Percentiles rank a stretch among this genome's conserved stretches.
These are phyloP conservation scores for Lippia alba DNA, from an alignment of 305 asterid genomes.

Conservation along the genomic window DNA sequence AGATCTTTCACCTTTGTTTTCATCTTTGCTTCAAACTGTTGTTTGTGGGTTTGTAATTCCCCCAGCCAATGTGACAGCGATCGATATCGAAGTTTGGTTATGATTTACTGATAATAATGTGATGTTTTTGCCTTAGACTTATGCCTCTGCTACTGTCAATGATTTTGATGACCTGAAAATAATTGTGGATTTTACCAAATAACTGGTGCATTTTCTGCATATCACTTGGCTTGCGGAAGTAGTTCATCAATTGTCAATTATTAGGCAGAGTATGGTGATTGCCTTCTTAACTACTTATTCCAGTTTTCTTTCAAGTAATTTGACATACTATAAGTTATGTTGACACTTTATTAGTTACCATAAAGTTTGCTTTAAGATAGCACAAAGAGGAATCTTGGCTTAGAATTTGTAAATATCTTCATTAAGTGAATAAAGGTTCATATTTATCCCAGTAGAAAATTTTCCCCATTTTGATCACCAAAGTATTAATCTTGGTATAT, in stretches of 20 bases:
- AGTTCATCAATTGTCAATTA: constrained; percentile 32
- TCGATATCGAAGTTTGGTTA: constrained; percentile 35
- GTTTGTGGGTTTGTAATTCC: constrained; percentile 32
- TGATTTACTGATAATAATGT: constrained; percentile 40
- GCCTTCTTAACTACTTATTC: constrained; percentile 17
- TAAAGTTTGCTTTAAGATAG: constrained; percentile 31
- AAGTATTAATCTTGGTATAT: too few relatives aligned
- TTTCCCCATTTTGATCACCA: too few relatives aligned
- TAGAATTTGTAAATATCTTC: background rate
- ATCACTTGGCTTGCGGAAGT: constrained; percentile 22
- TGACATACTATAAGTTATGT: background rate
- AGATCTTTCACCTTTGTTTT: constrained; percentile 32
- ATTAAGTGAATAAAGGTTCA: background rate
- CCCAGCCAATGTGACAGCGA: constrained; percentile 28
- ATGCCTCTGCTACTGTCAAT: constrained; percentile 28
- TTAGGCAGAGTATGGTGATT: constrained; percentile 25
- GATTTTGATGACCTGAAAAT: constrained; percentile 28
- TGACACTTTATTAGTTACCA: constrained; percentile 5
- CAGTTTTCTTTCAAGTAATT: constrained; percentile 15
- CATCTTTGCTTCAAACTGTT: constrained; percentile 17
- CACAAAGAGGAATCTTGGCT: constrained; percentile 8
- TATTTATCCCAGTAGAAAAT: too few relatives aligned
- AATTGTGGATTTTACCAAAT: background rate
- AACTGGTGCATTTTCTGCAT: constrained; percentile 1
- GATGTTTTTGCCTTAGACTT: constrained; percentile 33